phyloP scores from a whole-genome alignment of 495 filamentous ascomycete species.

The Aspergillus ostianus region DNA sequence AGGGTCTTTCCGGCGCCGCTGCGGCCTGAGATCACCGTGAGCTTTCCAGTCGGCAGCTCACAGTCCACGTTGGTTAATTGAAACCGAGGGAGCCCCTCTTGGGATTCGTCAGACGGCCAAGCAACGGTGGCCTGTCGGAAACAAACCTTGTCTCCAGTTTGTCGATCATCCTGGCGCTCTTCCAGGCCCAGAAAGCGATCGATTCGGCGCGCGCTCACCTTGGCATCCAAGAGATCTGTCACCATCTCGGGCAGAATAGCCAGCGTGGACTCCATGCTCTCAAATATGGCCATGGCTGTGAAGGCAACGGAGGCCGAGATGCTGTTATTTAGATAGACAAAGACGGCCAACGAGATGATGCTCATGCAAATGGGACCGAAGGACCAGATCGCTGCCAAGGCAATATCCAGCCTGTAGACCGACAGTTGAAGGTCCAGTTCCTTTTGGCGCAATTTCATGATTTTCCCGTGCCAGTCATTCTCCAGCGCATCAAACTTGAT shows the following conservation, averaged over 20 bases:
- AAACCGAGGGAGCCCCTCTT: constrained; percentile 47
- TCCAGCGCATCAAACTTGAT: constrained; percentile 81
- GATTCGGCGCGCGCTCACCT: constrained; percentile 62
- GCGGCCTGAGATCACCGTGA: constrained; percentile 63
- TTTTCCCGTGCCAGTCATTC: constrained; percentile 65
- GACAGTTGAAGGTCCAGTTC: constrained; percentile 60
- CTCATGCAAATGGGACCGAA: constrained; percentile 63
- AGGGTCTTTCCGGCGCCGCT: constrained; percentile 65
- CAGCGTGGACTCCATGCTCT: constrained; percentile 58
- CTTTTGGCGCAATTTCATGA: constrained; percentile 54
- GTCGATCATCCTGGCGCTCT: constrained; percentile 52
- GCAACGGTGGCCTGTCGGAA: constrained; percentile 64
- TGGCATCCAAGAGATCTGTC: constrained; percentile 58
- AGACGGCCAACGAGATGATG: constrained; percentile 60
- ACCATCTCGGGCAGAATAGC: constrained; percentile 65
- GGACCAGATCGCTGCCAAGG: constrained; percentile 55
- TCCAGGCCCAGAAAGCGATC: constrained; percentile 60
- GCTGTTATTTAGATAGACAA: constrained; percentile 53
- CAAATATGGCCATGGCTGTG: constrained; percentile 67
- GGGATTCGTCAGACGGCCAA: constrained; percentile 58
- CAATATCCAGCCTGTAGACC: constrained; percentile 53
- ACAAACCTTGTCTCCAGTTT: constrained; percentile 44
- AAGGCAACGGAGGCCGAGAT: constrained; percentile 69
- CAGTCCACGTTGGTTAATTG: constrained; percentile 61
- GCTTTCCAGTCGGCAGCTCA: constrained; percentile 61